Base-by-base conservation (phyloP, 805 yeast genomes). In the Clavispora fructus region DNA sequence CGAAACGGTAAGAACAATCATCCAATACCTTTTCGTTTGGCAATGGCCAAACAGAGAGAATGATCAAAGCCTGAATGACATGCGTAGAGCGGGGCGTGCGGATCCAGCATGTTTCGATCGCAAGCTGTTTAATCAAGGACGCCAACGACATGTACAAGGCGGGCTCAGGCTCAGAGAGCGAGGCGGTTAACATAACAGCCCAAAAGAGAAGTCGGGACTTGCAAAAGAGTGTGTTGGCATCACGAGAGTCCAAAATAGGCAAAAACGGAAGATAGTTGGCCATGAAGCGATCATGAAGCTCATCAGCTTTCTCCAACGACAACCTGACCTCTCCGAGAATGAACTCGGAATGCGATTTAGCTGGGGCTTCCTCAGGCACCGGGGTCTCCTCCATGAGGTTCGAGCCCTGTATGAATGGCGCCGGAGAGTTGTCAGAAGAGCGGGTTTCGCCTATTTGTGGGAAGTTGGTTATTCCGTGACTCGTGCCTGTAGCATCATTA, bases 81-180 rank as follows among this genome's bases (percentile, higher is more conserved):
- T 91, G 96, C 0, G 97, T 87, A 2, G 96, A 87, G 59, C 97
- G 75, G 2, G 97, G 97, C 0, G 97, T 91, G 47, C 91, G 72
- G 41, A 90, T 80, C 95, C 96, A 88, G 65, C 96, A 89, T 0
- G 95, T 87, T 58, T 87, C 95, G 44, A 88, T 88, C 0, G 96
- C 96, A 54, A 90, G 68, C 58, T 87, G 94, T 58, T 87, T 87
- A 54, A 91, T 86, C 37, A 88, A 71, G 1, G 87, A 79, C 13
- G 94, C 85, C 40, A 90, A 69, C 27, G 85, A 75, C 64, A 80
- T 79, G 69, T 91, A 91, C 40, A 89, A 61, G 0, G 86, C 75
- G 3, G 97, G 96, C 41, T 87, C 92, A 0, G 95, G 92, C 56
- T 90, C 96, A 0, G 95, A 82, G 16, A 85, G 68, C 39, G 94